Evolutionary conservation across 192 early-diverging fungal genomes (phyloP).

Genomic region (Linnemannia hyalina): DNA sequence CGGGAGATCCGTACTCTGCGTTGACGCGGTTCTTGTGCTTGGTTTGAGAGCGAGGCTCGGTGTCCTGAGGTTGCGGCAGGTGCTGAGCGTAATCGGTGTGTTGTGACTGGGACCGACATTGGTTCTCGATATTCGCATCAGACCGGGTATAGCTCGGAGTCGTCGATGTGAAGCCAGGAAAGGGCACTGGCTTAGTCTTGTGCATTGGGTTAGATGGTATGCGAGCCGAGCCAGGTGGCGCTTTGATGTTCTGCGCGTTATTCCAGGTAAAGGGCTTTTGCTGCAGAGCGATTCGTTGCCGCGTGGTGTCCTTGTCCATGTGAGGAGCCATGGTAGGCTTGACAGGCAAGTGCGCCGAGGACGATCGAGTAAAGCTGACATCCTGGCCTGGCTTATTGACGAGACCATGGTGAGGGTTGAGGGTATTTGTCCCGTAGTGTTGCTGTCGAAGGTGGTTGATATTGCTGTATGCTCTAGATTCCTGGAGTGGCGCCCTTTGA

Average conservation of each 20-base stretch:
- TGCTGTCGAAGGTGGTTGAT: not conserved
- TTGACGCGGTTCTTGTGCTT: not conserved
- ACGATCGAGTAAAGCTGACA: not conserved
- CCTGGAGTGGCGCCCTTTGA: slow-evolving; percentile 14
- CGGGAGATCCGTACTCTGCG: slow-evolving; percentile 13
- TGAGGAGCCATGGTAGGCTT: not conserved
- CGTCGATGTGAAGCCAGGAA: not conserved
- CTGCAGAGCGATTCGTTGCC: slow-evolving; percentile 16
- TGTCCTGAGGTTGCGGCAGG: slow-evolving; percentile 4
- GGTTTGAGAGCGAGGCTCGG: not conserved
- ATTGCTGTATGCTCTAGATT: slow-evolving; percentile 2
- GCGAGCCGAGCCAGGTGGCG: not conserved
- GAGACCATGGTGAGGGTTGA: not conserved
- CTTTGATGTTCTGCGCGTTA: not conserved
- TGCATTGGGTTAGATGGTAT: not conserved
- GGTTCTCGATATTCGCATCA: not conserved
- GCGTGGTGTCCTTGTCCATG: slow-evolving; percentile 2
- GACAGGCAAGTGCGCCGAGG: not conserved
- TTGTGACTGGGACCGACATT: not conserved
- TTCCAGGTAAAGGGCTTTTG: slow-evolving; percentile 7
- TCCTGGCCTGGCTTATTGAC: slow-evolving; percentile 3
- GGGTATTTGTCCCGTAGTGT: not conserved
- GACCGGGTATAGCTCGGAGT: slow-evolving; percentile 3
- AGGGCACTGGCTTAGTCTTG: slow-evolving; percentile 4
- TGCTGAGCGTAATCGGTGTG: not conserved